Evolutionary conservation across 192 early-diverging fungal species (phyloP), one percentile per base, ranked within the genome.

Genomic region (Obelidium mucronatum): DNA sequence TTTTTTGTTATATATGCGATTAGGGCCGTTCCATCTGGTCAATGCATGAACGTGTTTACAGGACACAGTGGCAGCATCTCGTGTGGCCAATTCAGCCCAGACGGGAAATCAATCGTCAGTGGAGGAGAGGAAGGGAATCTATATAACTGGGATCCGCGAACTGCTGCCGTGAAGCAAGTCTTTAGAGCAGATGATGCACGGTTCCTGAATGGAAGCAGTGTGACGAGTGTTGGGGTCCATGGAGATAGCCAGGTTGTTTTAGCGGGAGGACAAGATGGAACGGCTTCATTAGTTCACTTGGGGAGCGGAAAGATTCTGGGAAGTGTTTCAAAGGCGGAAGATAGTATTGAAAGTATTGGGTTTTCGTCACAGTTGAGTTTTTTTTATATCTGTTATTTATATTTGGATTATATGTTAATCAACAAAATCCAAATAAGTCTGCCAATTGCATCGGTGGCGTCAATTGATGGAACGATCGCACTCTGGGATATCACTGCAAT

Each of bases 21-120:
- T 94, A 96, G 97, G 97, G 79, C 85, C 73, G 82, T 97, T 79
- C 97, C 96, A 1, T 86, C 80, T 2, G 95, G 96, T 44, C 88
- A 89, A 40, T 95, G 93, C 78, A 97, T 99, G 95, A 92, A 94
- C 66, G 93, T 98, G 22, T 98, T 99, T 70, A 90, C 89, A 22
- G 96, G 97, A 24, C 97, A 98, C 75, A 81, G 91, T 35, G 93
- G 86, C 24, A 82, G 94, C 11, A 92, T 97, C 31, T 93, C 94
- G 11, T 93, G 92, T 67, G 98, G 95, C 1, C 85, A 87, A 72
- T 99, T 97, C 73, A 94, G 96, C 2, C 91, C 93, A 39, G 94
- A 95, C 78, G 98, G 97, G 66, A 75, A 66, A 40, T 35, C 13
- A 15, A 39, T 74, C 19, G 36, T 76, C 11, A 30, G 44, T 62